Evolutionary conservation across 768 basidiomycete species (phyloP).

Genomic region (Vararia minispora): DNA sequence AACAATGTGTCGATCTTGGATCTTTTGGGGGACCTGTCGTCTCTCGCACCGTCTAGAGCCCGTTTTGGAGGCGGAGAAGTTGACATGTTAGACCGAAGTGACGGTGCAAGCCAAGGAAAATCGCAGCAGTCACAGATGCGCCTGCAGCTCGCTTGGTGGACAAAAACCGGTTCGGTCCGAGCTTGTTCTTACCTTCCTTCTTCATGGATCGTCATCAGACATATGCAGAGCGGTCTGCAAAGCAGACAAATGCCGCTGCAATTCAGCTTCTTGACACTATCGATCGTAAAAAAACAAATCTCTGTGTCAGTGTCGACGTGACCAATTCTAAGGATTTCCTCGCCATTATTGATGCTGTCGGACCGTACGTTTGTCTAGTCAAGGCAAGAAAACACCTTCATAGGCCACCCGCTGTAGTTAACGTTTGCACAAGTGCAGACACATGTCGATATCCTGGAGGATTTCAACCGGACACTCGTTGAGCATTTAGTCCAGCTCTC

Average conservation of each 20-base stretch:
- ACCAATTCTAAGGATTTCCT: conserved; percentile 70
- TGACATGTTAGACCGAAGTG: not conserved
- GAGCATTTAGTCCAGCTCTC: conserved; percentile 59
- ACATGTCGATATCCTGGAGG: conserved; percentile 91
- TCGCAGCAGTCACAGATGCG: no score
- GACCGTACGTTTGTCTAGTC: conserved; percentile 84
- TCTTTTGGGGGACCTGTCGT: conserved; percentile 26
- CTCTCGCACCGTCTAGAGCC: conserved; percentile 15
- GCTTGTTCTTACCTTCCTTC: no score
- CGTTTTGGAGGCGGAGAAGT: conserved; percentile 13
- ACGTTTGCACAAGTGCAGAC: conserved; percentile 47
- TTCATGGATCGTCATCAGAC: conserved; percentile 30
- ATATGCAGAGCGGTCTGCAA: conserved; percentile 50
- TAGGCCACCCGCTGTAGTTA: conserved; percentile 13
- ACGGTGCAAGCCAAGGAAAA: no score
- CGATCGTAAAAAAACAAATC: conserved; percentile 80
- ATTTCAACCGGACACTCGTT: conserved; percentile 71
- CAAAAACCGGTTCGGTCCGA: no score
- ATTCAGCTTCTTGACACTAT: conserved; percentile 70
- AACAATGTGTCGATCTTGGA: conserved; percentile 25
- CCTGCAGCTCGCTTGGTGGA: no score
- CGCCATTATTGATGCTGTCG: conserved; percentile 78
- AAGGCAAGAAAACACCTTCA: conserved; percentile 47
- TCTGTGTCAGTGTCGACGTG: conserved; percentile 95
- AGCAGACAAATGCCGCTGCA: conserved; percentile 66